Evolutionary conservation across 1,139 yeast genomes (phyloP), one percentile per base, ranked within the genome.

Genomic region (Geotrichum klebahnii): DNA sequence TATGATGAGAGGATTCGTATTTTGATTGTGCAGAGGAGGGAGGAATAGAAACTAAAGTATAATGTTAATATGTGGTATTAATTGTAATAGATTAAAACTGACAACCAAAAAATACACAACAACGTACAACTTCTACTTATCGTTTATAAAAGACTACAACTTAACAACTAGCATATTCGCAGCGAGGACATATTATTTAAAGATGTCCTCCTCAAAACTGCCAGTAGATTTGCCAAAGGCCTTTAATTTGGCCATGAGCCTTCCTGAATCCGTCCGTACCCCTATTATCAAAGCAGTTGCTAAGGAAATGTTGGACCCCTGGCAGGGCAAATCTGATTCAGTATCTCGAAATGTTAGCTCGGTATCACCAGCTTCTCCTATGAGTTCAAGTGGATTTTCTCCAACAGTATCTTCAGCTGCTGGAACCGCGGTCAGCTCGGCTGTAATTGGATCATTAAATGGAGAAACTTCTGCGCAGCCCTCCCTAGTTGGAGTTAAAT

Each of bases 1-100:
- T 48, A 48, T 20, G 48, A 44, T 17, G 48, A 48, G 28, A 31
- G 32, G 38, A 39, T 48, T 8, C 31, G 52, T n/a, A 17, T 48
- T 3, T 19, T 48, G 31, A 29, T 28, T 2, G 48, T 45, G 16
- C 31, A 23, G 16, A 14, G 36, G 20, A 20, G 28, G 6, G 26
- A 36, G 22, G 6, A 20, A 20, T 19, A 26, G 9, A 26, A 6
- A 26, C 31, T 6, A 8, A 26, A 8, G n/a, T n/a, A 32, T 32
- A n/a, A 14, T 14, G 5, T 14, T 12, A 12, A 5, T 32, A 32
- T 9, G 5, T 14, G 16, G 6, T n/a, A 12, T 32, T 14, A n/a
- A 9, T 14, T 26, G 9, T 10, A 26, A 26, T 26, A 6, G 10
- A 26, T 26, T 26, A 26, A 26, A 26, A 26, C 10, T 10, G 6